Base-by-base conservation (phyloP, 768 basidiomycete genomes). In the Lactarius tabidus region DNA sequence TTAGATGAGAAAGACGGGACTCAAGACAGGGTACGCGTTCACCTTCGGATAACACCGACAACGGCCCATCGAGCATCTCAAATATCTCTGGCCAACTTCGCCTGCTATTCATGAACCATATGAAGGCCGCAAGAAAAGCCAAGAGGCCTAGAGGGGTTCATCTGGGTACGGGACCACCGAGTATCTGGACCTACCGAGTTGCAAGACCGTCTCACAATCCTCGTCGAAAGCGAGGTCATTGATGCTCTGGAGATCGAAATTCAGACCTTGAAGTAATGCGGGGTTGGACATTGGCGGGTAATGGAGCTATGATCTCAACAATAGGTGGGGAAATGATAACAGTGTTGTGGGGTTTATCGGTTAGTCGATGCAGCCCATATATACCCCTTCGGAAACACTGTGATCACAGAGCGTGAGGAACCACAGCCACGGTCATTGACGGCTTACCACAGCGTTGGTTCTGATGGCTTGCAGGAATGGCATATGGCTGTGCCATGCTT, bases 61-160 rank as follows among this genome's bases (percentile, higher is more conserved):
- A 6, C 57, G 57, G 26, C 29, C 39, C n/a, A 6, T 58, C 7
- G 20, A 62, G 51, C 52, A 23, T 36, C 20, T 18, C 39, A 23
- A 58, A 59, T 6, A 66, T 29, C 31, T 62, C 60, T 39, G 20
- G 39, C 65, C 65, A 66, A 45, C 51, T 59, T 48, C 57, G 56
- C 28, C 43, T 62, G 52, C 60, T 58, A 39, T 62, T 66, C 65
- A 66, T 66, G 51, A 66, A 58, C 65, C 65, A 66, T 58, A 66
- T 66, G 26, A 66, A 53, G 23, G 51, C 28, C 5, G 57, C 65
- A 45, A 66, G 65, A 29, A 66, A 48, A 53, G 39, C 31, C 28
- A 66, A 58, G 18, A 66, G 61, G 6, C 65, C 65, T 66, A 29
- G 17, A 45, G 23, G 29, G 6, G 33, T 53, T 28, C 28, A 28